Base-by-base conservation (phyloP, 768 basidiomycete species). In the Suillus plorans region DNA sequence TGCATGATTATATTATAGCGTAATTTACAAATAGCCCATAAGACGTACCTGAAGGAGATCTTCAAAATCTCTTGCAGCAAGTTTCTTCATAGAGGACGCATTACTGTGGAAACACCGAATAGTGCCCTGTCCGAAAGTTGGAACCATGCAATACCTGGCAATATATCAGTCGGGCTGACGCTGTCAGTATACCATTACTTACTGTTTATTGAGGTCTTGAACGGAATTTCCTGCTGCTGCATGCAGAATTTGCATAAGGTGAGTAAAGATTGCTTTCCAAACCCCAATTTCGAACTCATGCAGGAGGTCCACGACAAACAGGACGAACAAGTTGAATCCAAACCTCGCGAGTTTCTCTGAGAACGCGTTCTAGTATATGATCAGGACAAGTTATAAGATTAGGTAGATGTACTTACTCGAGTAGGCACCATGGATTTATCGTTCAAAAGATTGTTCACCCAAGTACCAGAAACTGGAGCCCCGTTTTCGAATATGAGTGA, bases 181-280 rank as follows among this genome's bases (percentile, higher is more conserved):
- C 5, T 36, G 34, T 25, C 49, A 14, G 9, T 25, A 22, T 22
- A 22, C 14, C 31, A 12, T 45, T n/a, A 45, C 44, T 45, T 47
- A 64, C 63, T 31, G 6, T 37, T 18, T 1, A 44, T 59, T 64
- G 12, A 64, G 57, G 5, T 47, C 5, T 22, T 59, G 55, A 45
- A 59, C 41, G 4, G 28, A 36, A n/a, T 37, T 25, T n/a, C 56
- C 56, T n/a, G 10, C 41, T 20, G 41, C 37, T 1, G 57, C 39
- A 50, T 39, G 41, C n/a, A 58, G 25, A 12, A 64, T 59, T 8
- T 31, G 34, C 55, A 64, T 64, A 2, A 64, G 13, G 5, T 49
- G 49, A 49, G 22, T 49, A 22, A 49, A 49, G 22, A 49, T 25
- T 1, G 22, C 22, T 47, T 72, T 72, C 71, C 69, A 72, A 20